Base-by-base conservation (phyloP, 257 asterid species). In the Ehretia macrophylla region DNA sequence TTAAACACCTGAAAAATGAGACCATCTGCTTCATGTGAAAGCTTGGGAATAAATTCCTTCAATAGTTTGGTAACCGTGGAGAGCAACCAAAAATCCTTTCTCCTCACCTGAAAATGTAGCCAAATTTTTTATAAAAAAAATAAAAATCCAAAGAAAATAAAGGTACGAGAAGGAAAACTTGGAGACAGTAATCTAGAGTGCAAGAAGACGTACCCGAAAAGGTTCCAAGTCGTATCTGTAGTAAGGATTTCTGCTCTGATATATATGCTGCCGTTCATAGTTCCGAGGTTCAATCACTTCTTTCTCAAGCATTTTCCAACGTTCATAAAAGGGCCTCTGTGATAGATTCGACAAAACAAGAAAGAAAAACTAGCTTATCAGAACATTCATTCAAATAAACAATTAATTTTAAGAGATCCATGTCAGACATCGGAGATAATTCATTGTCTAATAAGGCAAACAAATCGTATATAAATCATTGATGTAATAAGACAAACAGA, bases 1-100 rank as follows among this genome's bases (percentile, higher is more conserved):
- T 46, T 23, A 67, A 45, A 70, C 68, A 84, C 99, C 99, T 93
- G 99, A 77, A 93, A 93, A 56, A 93, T 81, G 56, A 93, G 97
- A 66, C 99, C 99, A 70, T 93, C 99, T 3, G 99, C 99, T 1
- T 48, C 97, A 75, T 93, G 99, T 17, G 95, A 93, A 62, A 93
- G 99, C 84, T 74, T 76, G 21, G 97, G 97, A 53, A 93, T 93
- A 67, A 93, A 93, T 62, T 76, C 94, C 77, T 82, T 82, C 80
- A 93, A 68, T 72, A 93, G 92, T 65, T 79, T 87, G 22, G 77
- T 83, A 58, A 93, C 99, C 5, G 97, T 85, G 39, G 97, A 89
- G 64, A 93, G 99, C 69, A 81, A 77, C 94, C 96, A 90, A 83
- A 93, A 93, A 64, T 85, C 95, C 73, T 93, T 93, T 71, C 99